These are phyloP conservation scores for Thozetella sp. DNA, from an alignment of 495 filamentous ascomycete species.

Conservation along the genomic window DNA sequence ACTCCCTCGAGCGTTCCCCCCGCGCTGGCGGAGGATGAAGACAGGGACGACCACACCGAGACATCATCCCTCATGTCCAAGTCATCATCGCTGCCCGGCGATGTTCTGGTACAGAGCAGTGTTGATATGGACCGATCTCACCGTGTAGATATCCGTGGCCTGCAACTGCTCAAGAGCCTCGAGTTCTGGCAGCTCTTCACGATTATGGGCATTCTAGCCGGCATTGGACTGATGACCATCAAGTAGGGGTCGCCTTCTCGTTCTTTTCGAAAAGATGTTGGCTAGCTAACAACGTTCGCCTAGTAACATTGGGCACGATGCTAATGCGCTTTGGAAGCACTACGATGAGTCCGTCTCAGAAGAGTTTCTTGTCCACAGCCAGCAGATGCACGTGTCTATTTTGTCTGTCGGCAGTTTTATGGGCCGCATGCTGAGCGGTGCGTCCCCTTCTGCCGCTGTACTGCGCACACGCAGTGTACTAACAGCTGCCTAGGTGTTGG, in stretches of 20 bases:
- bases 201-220: slow-evolving; percentile 85
- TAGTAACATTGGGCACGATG: slow-evolving; percentile 95
- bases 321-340: slow-evolving; percentile 74
- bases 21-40: slow-evolving; percentile 9
- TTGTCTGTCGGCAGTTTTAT: slow-evolving; percentile 83
- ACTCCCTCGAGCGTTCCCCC: slow-evolving; percentile 11
- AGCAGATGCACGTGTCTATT: slow-evolving; percentile 92
- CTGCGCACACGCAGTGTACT: not conserved
- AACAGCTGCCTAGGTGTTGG: slow-evolving; percentile 66
- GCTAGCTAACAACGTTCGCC: slow-evolving; percentile 31
- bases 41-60: slow-evolving; percentile 62
- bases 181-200: slow-evolving; percentile 92
- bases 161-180: slow-evolving; percentile 69
- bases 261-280: not conserved
- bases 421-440: slow-evolving; percentile 78
- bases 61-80: slow-evolving; percentile 82
- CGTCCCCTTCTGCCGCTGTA: slow-evolving; percentile 10
- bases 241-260: slow-evolving; percentile 64
- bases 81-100: slow-evolving; percentile 46
- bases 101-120: slow-evolving; percentile 52
- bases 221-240: slow-evolving; percentile 97
- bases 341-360: slow-evolving; percentile 74
- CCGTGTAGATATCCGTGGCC: slow-evolving; percentile 87
- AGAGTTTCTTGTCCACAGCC: slow-evolving; percentile 77
- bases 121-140: slow-evolving; percentile 59